Evolutionary conservation across 2,329 filamentous ascomycete species (phyloP).

Genomic region (Colletotrichum sp.): DNA sequence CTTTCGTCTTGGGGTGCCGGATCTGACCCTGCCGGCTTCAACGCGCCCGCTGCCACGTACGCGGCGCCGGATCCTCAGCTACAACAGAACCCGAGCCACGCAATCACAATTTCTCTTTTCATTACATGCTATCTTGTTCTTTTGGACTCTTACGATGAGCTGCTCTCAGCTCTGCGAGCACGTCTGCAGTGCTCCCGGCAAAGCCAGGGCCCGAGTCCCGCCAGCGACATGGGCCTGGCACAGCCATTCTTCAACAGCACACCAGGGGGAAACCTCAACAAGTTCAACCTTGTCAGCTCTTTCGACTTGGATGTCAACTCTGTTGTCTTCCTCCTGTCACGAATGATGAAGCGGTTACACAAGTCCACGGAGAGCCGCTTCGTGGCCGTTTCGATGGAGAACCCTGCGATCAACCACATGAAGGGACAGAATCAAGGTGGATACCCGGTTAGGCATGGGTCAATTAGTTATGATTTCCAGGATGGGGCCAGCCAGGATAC

Average conservation of each 20-base stretch:
- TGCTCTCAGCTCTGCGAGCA: background rate
- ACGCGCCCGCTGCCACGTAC: background rate
- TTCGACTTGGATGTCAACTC: conserved; percentile 14
- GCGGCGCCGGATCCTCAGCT: background rate
- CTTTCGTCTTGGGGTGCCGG: background rate
- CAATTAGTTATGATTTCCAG: conserved; percentile 3
- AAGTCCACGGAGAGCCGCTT: conserved; percentile 12
- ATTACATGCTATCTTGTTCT: conserved; percentile 14
- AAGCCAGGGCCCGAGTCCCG: conserved; percentile 7
- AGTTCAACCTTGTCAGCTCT: background rate
- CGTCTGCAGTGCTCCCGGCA: conserved; percentile 10
- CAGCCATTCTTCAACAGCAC: conserved; percentile 1
- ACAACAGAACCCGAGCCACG: background rate
- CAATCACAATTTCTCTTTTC: conserved; percentile 5
- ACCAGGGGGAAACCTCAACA: background rate
- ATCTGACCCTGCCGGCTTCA: background rate
- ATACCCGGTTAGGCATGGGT: background rate
- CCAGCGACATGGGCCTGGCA: background rate
- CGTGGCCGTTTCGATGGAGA: background rate
- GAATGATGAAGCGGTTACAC: conserved; percentile 13
- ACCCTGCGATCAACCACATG: background rate
- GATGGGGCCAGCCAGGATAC: conserved; percentile 1
- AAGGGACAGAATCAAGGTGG: background rate
- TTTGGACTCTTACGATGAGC: conserved; percentile 6
- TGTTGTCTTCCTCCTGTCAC: conserved; percentile 6